Base-by-base conservation (phyloP, 1,284 basidiomycete species). In the Moesziomyces sp. region DNA sequence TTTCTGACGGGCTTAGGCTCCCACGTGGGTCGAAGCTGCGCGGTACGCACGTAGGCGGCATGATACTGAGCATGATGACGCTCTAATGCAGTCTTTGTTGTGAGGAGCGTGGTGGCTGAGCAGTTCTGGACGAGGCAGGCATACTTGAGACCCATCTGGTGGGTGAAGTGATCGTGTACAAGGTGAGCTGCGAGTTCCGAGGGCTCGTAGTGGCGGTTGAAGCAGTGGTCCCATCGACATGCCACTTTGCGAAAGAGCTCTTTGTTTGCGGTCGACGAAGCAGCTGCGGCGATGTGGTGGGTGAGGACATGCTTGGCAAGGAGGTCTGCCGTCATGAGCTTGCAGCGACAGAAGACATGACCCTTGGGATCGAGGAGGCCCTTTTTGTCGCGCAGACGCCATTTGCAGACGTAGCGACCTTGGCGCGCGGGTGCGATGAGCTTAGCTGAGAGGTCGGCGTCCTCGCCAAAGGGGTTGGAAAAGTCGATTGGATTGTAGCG, bases 201-300 rank as follows among this genome's bases (percentile, higher is more conserved):
- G 11, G 61, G 23, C 11, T 59, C 47, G 19, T 63, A 72, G 26
- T 59, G 63, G 0, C 69, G 69, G 19, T 67, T 72, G 46, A 56
- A 49, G 48, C 69, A 72, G 9, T 14, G 44, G 45, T 46, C 56
- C 69, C 69, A 72, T 16, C 58, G 60, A 48, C 68, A 71, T 13
- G 61, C 60, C 11, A 52, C 45, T 43, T 60, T 64, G 21, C 9
- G 24, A 7, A 38, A 7, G 16, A 24, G 18, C 9, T 43, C 5
- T 2, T 44, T 24, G 38, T 6, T 40, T 8, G 30, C 40, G 28
- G 18, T 9, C 5, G 26, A 16, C 42, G 38, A n/a, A 19, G 19
- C 11, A 16, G 26, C 24, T 3, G 28, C 16, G 14, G 9, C 24
- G 18, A 49, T 10, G 30, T 70, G 67, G 7, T 52, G 46, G 7